A percentile compares a stretch with the other conserved stretches of the same genome.
These are phyloP conservation scores for Mangifera indica DNA, from an alignment of 345 rosid genomes.

Conservation along the genomic window DNA sequence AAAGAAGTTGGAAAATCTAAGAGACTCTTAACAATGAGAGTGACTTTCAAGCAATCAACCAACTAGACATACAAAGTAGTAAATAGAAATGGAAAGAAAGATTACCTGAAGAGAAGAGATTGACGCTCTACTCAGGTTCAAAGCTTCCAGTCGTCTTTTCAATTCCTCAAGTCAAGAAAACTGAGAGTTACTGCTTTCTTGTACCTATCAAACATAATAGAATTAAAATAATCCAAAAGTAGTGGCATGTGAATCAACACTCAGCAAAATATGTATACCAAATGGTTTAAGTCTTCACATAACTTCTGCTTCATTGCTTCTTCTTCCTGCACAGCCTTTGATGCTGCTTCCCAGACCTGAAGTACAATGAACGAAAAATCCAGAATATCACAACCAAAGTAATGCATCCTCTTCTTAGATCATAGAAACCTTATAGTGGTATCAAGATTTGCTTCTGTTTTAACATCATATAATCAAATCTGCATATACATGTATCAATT, in stretches of 20 bases:
- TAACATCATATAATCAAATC: not conserved
- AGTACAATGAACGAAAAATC: conserved; percentile 7
- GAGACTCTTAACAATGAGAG: not conserved
- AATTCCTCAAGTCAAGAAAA: conserved; percentile 75
- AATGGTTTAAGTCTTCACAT: conserved; percentile 71
- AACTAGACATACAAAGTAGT: conserved; percentile 5
- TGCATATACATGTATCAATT: not conserved
- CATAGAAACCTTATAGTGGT: not conserved
- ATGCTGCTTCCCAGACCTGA: conserved; percentile 72
- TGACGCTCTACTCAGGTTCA: conserved; percentile 62
- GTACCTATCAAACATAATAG: conserved; percentile 44
- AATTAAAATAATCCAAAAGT: conserved; percentile 5
- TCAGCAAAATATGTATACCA: conserved; percentile 53
- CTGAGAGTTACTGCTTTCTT: conserved; percentile 73
- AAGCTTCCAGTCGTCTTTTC: conserved; percentile 74
- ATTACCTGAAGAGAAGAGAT: conserved; percentile 44
- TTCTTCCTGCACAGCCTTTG: conserved; percentile 63
- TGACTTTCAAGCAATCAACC: conserved; percentile 9
- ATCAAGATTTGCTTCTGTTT: not conserved
- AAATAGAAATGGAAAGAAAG: conserved; percentile 21
- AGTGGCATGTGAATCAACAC: not conserved
- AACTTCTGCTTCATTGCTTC: conserved; percentile 76
- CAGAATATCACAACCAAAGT: not conserved
- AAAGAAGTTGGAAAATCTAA: not conserved
- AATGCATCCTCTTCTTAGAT: conserved; percentile 1